A percentile compares a stretch with the other conserved stretches of the same genome.
Evolutionary conservation across 1,284 basidiomycete species (phyloP).

Genomic region (Trichosporon sp.): DNA sequence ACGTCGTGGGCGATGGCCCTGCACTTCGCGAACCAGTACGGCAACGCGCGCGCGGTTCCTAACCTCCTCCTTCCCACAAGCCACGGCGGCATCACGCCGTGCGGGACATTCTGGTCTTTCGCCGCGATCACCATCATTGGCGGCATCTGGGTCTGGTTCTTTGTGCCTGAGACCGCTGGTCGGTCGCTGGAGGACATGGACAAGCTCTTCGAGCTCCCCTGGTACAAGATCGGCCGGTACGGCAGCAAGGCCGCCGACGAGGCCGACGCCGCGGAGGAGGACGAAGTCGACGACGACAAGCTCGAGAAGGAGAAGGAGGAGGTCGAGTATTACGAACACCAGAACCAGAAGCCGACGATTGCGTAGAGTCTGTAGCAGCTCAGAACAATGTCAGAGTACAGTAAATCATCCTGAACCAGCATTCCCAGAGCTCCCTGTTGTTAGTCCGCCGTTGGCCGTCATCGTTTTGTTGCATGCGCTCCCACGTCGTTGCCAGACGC

Average conservation of each 20-base stretch:
- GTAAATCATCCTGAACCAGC: too few relatives aligned
- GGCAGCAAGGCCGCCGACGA: conserved; percentile 23
- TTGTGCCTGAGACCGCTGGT: conserved; percentile 40
- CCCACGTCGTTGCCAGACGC: too few relatives aligned
- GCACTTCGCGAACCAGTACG: conserved; percentile 27
- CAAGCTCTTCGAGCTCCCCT: conserved; percentile 30
- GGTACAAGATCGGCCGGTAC: conserved; percentile 29
- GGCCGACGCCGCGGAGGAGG: conserved; percentile 19
- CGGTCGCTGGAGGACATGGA: conserved; percentile 33
- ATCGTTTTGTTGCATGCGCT: too few relatives aligned
- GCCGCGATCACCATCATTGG: conserved; percentile 34
- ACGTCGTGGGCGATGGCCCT: conserved; percentile 24
- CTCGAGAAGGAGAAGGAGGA: conserved; percentile 32
- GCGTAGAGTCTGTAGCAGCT: not conserved
- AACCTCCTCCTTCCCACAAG: conserved; percentile 23
- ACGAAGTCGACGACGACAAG: conserved; percentile 15
- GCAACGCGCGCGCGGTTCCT: conserved; percentile 27
- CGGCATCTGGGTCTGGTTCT: conserved; percentile 36
- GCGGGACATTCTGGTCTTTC: conserved; percentile 43
- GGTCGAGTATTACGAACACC: conserved; percentile 28
- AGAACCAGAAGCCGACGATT: conserved; percentile 15
- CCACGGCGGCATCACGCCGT: conserved; percentile 25
- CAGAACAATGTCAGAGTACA: not conserved
- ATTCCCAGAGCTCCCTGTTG: not conserved
- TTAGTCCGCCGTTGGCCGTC: not conserved